Percentiles rank a stretch among this genome's conserved stretches.
These are phyloP conservation scores for Melastoma malabathricum DNA, from an alignment of 345 rosid species.

Conservation along the genomic window DNA sequence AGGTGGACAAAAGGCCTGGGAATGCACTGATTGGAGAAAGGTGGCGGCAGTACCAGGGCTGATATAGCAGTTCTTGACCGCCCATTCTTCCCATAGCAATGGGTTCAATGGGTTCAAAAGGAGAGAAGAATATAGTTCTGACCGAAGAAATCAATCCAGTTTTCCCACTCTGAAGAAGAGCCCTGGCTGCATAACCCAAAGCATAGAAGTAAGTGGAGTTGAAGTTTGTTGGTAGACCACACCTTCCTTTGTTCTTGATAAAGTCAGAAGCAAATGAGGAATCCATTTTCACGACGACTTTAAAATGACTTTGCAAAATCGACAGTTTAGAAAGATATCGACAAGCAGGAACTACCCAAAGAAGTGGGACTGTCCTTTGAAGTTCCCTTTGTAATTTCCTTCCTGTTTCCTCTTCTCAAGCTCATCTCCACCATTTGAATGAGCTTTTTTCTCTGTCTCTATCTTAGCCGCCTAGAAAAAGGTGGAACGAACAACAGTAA, in stretches of 20 bases:
- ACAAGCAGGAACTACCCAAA: slow-evolving; percentile 45
- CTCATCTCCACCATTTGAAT: slow-evolving; percentile 94
- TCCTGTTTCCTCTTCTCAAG: slow-evolving; percentile 71
- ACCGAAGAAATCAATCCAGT: slow-evolving; percentile 91
- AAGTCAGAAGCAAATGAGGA: slow-evolving; percentile 1
- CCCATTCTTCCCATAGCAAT: too few species aligned
- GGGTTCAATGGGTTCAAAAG: neutral
- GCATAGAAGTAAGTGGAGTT: slow-evolving; percentile 90
- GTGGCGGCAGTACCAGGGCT: too few species aligned
- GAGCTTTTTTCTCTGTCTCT: slow-evolving; percentile 95
- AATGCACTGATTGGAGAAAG: too few species aligned
- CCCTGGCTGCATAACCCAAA: slow-evolving; percentile 81
- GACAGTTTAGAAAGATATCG: neutral
- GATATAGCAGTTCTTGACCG: too few species aligned
- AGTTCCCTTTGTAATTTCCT: slow-evolving; percentile 45
- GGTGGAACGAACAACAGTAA: neutral
- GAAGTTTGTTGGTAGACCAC: slow-evolving; percentile 92
- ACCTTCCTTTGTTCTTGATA: slow-evolving; percentile 87
- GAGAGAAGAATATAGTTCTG: slow-evolving; percentile 8
- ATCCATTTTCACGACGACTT: too few species aligned
- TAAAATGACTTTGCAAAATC: too few species aligned
- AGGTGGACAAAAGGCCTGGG: too few species aligned
- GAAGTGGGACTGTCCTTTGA: slow-evolving; percentile 89
- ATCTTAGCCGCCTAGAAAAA: slow-evolving; percentile 73
- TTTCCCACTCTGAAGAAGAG: slow-evolving; percentile 75